Evolutionary conservation across 2,329 filamentous ascomycete genomes (phyloP).

Genomic region (Cercospora sesami): DNA sequence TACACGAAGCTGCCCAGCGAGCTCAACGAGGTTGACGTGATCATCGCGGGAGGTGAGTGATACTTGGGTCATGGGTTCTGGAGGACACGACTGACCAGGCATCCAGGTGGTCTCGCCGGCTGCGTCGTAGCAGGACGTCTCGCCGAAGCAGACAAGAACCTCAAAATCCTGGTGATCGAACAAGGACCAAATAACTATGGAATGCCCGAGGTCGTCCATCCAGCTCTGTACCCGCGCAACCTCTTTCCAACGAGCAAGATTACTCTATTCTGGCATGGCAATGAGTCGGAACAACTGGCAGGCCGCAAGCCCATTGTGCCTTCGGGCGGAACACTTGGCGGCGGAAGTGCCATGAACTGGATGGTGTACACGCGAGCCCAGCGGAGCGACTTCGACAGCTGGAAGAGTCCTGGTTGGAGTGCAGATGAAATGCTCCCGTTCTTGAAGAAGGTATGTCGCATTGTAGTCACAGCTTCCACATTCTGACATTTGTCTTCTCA

Average conservation of each 20-base stretch:
- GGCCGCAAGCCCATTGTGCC: slow-evolving; percentile 49
- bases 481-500: neutral
- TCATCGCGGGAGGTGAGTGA: slow-evolving; percentile 19
- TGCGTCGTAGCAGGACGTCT: slow-evolving; percentile 54
- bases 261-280: slow-evolving; percentile 55
- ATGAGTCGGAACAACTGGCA: slow-evolving; percentile 49
- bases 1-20: slow-evolving; percentile 22
- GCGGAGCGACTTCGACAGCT: slow-evolving; percentile 53
- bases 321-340: slow-evolving; percentile 58
- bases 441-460: slow-evolving; percentile 50
- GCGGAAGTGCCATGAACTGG: slow-evolving; percentile 51
- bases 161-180: slow-evolving; percentile 57
- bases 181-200: slow-evolving; percentile 56
- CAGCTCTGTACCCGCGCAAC: slow-evolving; percentile 53
- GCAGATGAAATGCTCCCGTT: slow-evolving; percentile 55
- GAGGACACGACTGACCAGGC: too few relatives aligned
- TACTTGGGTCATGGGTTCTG: too few relatives aligned
- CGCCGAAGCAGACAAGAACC: slow-evolving; percentile 51
- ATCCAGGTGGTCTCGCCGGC: slow-evolving; percentile 50
- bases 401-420: slow-evolving; percentile 55
- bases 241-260: slow-evolving; percentile 53
- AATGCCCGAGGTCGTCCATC: slow-evolving; percentile 53
- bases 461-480: neutral
- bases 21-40: slow-evolving; percentile 24
- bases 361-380: slow-evolving; percentile 50